Percentiles rank a stretch among this genome's conserved stretches.
phyloP scores from a whole-genome alignment of 257 asterid genomes.

The Voacanga thouarsii region DNA sequence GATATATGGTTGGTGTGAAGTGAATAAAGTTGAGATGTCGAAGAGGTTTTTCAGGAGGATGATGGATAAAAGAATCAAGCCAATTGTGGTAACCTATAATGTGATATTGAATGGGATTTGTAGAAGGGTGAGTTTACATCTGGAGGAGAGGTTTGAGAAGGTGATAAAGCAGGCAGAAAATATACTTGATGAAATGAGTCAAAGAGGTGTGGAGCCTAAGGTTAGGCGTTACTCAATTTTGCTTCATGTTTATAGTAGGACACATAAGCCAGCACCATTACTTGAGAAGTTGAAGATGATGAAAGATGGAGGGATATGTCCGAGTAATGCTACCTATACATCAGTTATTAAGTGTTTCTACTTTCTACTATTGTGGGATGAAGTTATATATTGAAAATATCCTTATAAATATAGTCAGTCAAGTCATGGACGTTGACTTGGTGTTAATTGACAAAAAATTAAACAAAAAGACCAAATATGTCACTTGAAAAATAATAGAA shows the following conservation, averaged over 20 bases:
- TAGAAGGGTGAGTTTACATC: conserved; percentile 77
- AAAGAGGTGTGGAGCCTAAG: conserved; percentile 73
- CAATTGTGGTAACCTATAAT: conserved; percentile 71
- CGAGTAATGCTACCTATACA: conserved; percentile 62
- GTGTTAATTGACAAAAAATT: too few species aligned
- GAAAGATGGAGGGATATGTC: conserved; percentile 67
- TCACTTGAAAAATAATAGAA: too few species aligned
- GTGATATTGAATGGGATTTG: conserved; percentile 81
- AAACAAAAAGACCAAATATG: too few species aligned
- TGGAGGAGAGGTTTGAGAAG: conserved; percentile 61
- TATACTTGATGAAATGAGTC: conserved; percentile 65
- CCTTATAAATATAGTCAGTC: too few species aligned
- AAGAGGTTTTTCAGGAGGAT: conserved; percentile 63
- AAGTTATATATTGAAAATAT: too few species aligned
- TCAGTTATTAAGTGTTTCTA: conserved; percentile 77
- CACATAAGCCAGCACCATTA: conserved; percentile 73
- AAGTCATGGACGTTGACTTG: too few species aligned
- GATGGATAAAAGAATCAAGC: conserved; percentile 62
- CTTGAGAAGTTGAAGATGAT: conserved; percentile 73
- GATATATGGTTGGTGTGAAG: conserved; percentile 88
- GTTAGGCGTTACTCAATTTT: conserved; percentile 71
- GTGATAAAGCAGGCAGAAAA: conserved; percentile 71
- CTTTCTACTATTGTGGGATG: too few species aligned
- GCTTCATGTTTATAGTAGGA: conserved; percentile 80
- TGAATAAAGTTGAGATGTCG: conserved; percentile 62